Conservation (phyloP, 1,139 yeast species). For the Candida albicans region DNA sequence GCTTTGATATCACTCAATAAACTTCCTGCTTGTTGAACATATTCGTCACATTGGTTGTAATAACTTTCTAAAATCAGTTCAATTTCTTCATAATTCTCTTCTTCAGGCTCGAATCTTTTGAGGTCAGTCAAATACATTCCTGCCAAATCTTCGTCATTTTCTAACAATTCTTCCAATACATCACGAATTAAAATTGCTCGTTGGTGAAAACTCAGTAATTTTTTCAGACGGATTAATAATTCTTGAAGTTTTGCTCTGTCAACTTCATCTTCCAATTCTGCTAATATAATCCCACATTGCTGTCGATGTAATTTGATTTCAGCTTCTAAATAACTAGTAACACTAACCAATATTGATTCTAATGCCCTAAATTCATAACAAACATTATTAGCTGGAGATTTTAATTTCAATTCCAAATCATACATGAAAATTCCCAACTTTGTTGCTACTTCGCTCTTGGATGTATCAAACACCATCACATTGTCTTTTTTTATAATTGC, state of each 20-base stretch:
- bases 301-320: conserved; percentile 77
- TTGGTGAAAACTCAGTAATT: conserved; percentile 77
- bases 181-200: conserved; percentile 81
- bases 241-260: conserved; percentile 81
- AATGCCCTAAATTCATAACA: conserved; percentile 85
- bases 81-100: conserved; percentile 63
- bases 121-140: conserved; percentile 72
- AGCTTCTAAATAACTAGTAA: conserved; percentile 78
- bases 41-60: conserved; percentile 93
- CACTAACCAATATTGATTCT: conserved; percentile 84
- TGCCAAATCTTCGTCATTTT: conserved; percentile 86
- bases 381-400: conserved; percentile 33
- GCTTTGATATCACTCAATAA: conserved; percentile 82
- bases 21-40: conserved; percentile 90
- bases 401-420: conserved; percentile 80
- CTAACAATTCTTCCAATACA: conserved; percentile 81
- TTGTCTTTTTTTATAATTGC: conserved; percentile 81
- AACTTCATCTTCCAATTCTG: conserved; percentile 82
- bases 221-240: conserved; percentile 77
- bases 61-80: conserved; percentile 92
- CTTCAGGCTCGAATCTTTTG: conserved; percentile 21
- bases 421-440: conserved; percentile 81
- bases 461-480: conserved; percentile 80
- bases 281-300: conserved; percentile 73
- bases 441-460: conserved; percentile 52